Conservation (phyloP, 31 red algal species). For the Asparagopsis taxiformis region DNA sequence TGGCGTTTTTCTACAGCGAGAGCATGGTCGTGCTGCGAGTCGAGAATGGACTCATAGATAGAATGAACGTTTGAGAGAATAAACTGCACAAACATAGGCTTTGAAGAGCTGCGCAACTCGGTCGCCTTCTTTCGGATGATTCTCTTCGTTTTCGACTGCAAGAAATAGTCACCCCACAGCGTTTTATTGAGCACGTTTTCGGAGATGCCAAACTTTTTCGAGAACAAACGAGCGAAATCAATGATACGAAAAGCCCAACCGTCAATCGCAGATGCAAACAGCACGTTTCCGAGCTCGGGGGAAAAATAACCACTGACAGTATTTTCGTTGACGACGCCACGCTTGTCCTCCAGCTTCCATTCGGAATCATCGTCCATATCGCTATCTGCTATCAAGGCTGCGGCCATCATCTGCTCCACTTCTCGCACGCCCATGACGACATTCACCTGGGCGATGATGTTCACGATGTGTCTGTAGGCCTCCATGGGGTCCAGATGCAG, state of each 20-base stretch:
- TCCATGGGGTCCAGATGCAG: conserved; percentile 72
- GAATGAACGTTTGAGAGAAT: conserved; percentile 80
- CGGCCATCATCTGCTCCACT: conserved; percentile 69
- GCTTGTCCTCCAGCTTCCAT: conserved; percentile 24
- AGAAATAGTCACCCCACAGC: conserved; percentile 91
- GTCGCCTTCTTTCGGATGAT: conserved; percentile 53
- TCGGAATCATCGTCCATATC: conserved; percentile 23
- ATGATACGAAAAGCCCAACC: conserved; percentile 94
- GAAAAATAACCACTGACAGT: conserved; percentile 73
- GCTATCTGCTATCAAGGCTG: conserved; percentile 15
- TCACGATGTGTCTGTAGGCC: conserved; percentile 77
- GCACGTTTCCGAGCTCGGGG: conserved; percentile 87
- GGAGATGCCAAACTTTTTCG: conserved; percentile 73
- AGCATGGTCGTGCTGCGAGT: conserved; percentile 42
- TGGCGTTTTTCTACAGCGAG: conserved; percentile 65
- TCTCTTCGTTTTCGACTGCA: conserved; percentile 75
- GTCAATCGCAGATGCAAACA: conserved; percentile 89
- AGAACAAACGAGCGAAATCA: conserved; percentile 80
- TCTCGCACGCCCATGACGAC: conserved; percentile 81
- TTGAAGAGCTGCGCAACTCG: conserved; percentile 31
- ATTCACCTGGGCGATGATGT: conserved; percentile 89
- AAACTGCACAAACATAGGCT: conserved; percentile 95
- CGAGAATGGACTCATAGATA: conserved; percentile 69
- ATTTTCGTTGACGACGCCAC: neutral
- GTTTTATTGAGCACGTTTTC: conserved; percentile 60